These are phyloP conservation scores for Apium graveolens DNA, from an alignment of 129 eudicot genomes.

Conservation along the genomic window DNA sequence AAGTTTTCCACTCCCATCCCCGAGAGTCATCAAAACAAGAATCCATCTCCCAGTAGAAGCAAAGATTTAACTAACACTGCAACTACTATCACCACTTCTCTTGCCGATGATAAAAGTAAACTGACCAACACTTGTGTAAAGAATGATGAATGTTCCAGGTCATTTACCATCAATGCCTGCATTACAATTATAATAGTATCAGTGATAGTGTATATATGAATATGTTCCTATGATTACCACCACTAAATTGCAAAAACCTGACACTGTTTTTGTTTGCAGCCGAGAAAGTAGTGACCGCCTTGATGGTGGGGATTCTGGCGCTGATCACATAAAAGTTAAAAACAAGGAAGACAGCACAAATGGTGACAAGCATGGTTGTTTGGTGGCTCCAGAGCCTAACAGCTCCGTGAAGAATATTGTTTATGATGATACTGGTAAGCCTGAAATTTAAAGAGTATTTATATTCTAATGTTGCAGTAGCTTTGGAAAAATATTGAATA, in stretches of 20 bases:
- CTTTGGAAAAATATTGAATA: neutral
- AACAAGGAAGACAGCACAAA: slow-evolving; percentile 5
- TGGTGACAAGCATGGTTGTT: slow-evolving; percentile 13
- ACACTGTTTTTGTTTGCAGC: neutral
- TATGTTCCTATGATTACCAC: neutral
- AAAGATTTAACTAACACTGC: neutral
- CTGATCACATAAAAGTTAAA: neutral
- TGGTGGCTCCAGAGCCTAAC: slow-evolving; percentile 16
- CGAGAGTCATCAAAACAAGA: neutral
- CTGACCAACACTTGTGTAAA: neutral
- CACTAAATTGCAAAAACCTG: neutral
- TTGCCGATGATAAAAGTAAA: slow-evolving; percentile 2
- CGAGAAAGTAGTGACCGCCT: neutral
- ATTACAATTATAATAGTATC: neutral
- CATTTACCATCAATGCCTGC: neutral
- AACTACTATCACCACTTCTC: neutral
- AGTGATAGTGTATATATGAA: neutral
- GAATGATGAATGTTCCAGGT: neutral
- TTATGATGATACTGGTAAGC: slow-evolving; percentile 29
- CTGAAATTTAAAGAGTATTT: neutral
- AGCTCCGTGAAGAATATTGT: slow-evolving; percentile 31
- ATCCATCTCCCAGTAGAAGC: neutral
- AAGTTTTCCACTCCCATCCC: neutral
- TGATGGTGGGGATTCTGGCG: slow-evolving; percentile 10
- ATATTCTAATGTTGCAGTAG: neutral